Conservation (phyloP, 169 alveolate species). For the Plasmodium gonderi region DNA sequence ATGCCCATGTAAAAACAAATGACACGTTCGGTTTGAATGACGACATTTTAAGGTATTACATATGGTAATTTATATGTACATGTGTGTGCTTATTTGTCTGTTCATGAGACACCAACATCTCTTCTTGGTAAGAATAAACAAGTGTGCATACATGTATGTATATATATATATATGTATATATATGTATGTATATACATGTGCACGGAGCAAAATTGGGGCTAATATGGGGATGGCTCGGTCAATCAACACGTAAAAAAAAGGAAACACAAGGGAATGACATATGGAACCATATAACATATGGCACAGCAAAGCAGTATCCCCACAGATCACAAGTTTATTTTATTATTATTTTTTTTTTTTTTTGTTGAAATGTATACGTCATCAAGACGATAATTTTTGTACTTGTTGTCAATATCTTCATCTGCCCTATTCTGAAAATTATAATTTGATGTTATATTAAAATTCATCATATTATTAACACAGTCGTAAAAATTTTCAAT, state of each 20-base stretch:
- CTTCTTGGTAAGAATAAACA: neutral
- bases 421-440: slow-evolving; percentile 26
- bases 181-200: neutral
- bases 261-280: neutral
- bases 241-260: neutral
- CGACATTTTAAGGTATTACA: slow-evolving; percentile 19
- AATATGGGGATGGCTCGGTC: neutral
- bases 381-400: slow-evolving; percentile 17
- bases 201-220: neutral
- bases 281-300: neutral
- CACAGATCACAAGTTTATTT: no score
- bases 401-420: neutral
- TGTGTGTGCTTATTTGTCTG: neutral
- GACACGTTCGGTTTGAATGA: neutral
- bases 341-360: slow-evolving; percentile 34
- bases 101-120: neutral
- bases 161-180: neutral
- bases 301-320: no score
- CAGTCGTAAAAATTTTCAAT: slow-evolving; percentile 48
- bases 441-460: slow-evolving; percentile 65
- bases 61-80: neutral
- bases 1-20: slow-evolving; percentile 36
- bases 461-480: slow-evolving; percentile 52
- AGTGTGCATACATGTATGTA: neutral
- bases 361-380: slow-evolving; percentile 43